These are phyloP conservation scores for Coleophoma crateriformis DNA, from an alignment of 2,329 filamentous ascomycete genomes.

Conservation along the genomic window DNA sequence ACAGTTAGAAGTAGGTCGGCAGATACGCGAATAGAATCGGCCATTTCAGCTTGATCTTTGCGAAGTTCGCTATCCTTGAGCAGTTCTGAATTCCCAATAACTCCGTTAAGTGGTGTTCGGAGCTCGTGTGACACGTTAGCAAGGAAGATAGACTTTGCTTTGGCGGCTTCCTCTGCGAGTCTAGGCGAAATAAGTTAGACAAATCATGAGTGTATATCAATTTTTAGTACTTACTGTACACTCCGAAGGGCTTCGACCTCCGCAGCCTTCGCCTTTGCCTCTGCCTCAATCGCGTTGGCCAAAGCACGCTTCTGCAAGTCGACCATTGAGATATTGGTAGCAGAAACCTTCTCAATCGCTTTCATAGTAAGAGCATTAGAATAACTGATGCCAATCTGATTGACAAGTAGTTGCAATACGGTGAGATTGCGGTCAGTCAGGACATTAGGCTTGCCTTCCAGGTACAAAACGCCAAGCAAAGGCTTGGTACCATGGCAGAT, in stretches of 20 bases:
- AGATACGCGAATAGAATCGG: slow-evolving; percentile 80
- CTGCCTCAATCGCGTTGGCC: slow-evolving; percentile 64
- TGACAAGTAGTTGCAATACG: slow-evolving; percentile 65
- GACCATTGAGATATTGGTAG: slow-evolving; percentile 74
- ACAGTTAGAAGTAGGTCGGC: slow-evolving; percentile 84
- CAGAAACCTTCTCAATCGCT: slow-evolving; percentile 70
- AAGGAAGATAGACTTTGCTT: slow-evolving; percentile 76
- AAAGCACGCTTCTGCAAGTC: slow-evolving; percentile 70
- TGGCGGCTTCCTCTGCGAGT: slow-evolving; percentile 76
- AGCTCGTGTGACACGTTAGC: slow-evolving; percentile 79
- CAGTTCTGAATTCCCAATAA: slow-evolving; percentile 84
- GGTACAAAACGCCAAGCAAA: slow-evolving; percentile 68
- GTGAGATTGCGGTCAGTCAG: slow-evolving; percentile 71
- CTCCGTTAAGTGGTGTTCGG: slow-evolving; percentile 77
- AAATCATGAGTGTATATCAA: neutral
- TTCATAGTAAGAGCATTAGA: slow-evolving; percentile 64
- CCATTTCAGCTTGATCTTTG: slow-evolving; percentile 76
- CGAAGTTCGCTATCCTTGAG: slow-evolving; percentile 70
- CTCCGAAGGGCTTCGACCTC: slow-evolving; percentile 73
- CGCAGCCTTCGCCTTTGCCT: slow-evolving; percentile 70
- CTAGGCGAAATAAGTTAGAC: neutral
- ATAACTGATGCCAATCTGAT: slow-evolving; percentile 71
- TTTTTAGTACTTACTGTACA: slow-evolving; percentile 44
- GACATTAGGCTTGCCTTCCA: slow-evolving; percentile 68
- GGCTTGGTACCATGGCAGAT: slow-evolving; percentile 68